These are phyloP conservation scores for Penicillium sp. DNA, from an alignment of 2,329 filamentous ascomycete genomes.

Conservation along the genomic window DNA sequence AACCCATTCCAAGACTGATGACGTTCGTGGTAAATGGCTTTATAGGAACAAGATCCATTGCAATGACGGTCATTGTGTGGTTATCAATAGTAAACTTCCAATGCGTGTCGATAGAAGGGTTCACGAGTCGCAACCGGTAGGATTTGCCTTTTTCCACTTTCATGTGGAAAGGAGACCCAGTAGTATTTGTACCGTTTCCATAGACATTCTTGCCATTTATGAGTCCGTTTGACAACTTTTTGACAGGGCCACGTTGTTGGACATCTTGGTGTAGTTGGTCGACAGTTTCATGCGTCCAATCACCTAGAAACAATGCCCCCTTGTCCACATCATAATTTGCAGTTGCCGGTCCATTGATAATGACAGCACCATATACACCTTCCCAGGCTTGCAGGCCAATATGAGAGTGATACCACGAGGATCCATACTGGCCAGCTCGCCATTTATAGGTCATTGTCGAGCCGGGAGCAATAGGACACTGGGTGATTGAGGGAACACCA, in stretches of 20 bases:
- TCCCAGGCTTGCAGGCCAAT: constrained; percentile 45
- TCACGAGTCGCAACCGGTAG: constrained; percentile 32
- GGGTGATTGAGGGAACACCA: constrained; percentile 36
- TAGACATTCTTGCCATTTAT: constrained; percentile 47
- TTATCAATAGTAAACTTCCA: constrained; percentile 51
- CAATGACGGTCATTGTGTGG: constrained; percentile 59
- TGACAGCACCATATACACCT: constrained; percentile 60
- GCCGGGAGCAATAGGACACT: constrained; percentile 42
- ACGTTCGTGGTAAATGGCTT: constrained; percentile 53
- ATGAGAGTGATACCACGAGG: constrained; percentile 38
- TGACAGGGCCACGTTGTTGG: constrained; percentile 19
- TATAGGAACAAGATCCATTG: constrained; percentile 60
- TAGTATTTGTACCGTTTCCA: constrained; percentile 21
- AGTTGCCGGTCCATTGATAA: constrained; percentile 46
- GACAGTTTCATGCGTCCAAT: constrained; percentile 32
- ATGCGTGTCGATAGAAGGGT: constrained; percentile 27
- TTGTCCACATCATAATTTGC: constrained; percentile 41
- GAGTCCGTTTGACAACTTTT: constrained; percentile 34
- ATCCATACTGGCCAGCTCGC: constrained; percentile 40
- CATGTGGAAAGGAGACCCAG: constrained; percentile 46
- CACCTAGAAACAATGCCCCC: constrained; percentile 37
- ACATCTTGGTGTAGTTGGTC: constrained; percentile 26
- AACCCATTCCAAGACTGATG: constrained; percentile 48
- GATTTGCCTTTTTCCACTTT: constrained; percentile 11
- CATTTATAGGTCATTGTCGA: constrained; percentile 39